Evolutionary conservation across 345 rosid genomes (phyloP).

Genomic region (Gynandropsis gynandra): DNA sequence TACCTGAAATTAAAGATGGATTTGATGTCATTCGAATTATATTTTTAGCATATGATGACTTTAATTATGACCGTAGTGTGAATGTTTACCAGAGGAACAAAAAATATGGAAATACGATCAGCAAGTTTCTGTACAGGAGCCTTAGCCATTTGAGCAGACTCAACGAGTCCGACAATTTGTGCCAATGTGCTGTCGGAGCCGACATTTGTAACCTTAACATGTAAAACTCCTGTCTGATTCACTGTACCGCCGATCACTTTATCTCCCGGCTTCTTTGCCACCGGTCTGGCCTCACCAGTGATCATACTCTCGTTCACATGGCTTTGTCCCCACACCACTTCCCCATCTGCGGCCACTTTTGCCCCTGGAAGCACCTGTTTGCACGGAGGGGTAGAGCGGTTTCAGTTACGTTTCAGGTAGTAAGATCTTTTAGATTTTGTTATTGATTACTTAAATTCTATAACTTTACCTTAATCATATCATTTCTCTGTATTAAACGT

Average conservation of each 20-base stretch:
- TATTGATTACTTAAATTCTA: too few relatives aligned
- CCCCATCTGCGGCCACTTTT: slow-evolving; percentile 46
- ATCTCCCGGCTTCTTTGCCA: slow-evolving; percentile 54
- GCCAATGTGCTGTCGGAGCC: slow-evolving; percentile 73
- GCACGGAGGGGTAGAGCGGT: too few relatives aligned
- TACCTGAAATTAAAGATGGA: slow-evolving; percentile 33
- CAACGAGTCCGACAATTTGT: slow-evolving; percentile 63
- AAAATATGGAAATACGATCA: slow-evolving; percentile 56
- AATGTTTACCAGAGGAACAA: slow-evolving; percentile 51
- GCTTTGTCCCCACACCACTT: slow-evolving; percentile 45
- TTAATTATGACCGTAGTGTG: not conserved
- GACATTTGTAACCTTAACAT: slow-evolving; percentile 52
- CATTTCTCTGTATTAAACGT: slow-evolving; percentile 53
- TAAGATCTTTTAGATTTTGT: too few relatives aligned
- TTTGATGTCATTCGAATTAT: not conserved
- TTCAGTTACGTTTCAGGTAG: too few relatives aligned
- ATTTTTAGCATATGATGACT: not conserved
- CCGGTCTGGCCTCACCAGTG: slow-evolving; percentile 44
- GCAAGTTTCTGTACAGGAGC: slow-evolving; percentile 81
- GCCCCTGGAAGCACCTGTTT: slow-evolving; percentile 30
- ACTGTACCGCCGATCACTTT: slow-evolving; percentile 64
- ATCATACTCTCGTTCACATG: slow-evolving; percentile 53
- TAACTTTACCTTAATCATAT: slow-evolving; percentile 38
- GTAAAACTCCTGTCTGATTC: slow-evolving; percentile 60
- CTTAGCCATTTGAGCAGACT: slow-evolving; percentile 80